Percentiles rank a stretch among this genome's conserved stretches.
Conservation (phyloP, 2,329 filamentous ascomycete species). For the Colletotrichum lindemuthianum region DNA sequence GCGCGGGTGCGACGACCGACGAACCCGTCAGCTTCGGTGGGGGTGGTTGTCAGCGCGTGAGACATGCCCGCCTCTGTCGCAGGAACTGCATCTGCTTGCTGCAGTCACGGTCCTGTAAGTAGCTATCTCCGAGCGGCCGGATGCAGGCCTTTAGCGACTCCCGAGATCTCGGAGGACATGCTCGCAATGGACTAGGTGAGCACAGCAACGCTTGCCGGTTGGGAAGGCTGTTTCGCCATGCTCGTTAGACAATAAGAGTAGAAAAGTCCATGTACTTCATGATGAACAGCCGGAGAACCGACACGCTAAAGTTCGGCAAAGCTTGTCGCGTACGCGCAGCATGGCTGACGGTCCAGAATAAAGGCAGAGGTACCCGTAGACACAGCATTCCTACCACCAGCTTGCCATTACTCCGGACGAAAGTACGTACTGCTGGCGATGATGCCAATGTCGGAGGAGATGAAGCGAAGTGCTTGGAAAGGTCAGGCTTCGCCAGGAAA, state of each 20-base stretch:
- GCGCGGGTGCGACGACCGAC: constrained; percentile 25
- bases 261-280: too few species aligned
- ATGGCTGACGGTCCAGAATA: too few species aligned
- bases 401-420: not conserved
- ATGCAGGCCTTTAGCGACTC: constrained; percentile 33
- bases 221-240: too few species aligned
- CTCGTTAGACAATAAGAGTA: too few species aligned
- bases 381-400: not conserved
- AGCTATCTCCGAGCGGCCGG: constrained; percentile 36
- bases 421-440: not conserved
- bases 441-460: constrained; percentile 6
- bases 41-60: constrained; percentile 29
- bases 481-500: constrained; percentile 5
- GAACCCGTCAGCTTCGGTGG: constrained; percentile 27
- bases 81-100: constrained; percentile 31
- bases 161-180: constrained; percentile 24
- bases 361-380: not conserved
- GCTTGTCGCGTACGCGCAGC: too few species aligned
- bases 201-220: not conserved
- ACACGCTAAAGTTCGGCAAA: too few species aligned
- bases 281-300: too few species aligned
- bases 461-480: not conserved
- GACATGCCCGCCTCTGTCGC: constrained; percentile 32
- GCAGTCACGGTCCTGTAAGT: constrained; percentile 34
- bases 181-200: constrained; percentile 5